A percentile compares a stretch with the other conserved stretches of the same genome.
Evolutionary conservation across 495 filamentous ascomycete species (phyloP).

Genomic region (Lasiosphaeris hirsuta): DNA sequence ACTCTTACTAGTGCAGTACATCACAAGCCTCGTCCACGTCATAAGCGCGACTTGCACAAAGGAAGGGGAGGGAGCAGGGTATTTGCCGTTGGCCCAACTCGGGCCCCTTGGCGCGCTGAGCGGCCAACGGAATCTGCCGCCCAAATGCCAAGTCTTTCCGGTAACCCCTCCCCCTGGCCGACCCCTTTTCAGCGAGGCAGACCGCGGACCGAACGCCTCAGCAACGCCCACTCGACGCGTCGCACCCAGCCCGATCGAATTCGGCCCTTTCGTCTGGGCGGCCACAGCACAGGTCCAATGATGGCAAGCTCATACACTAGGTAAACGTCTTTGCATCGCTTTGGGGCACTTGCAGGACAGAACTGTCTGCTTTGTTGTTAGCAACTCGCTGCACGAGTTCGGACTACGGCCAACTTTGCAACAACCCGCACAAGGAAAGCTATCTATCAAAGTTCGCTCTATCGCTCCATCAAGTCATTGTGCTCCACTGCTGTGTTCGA

Average conservation of each 20-base stretch:
- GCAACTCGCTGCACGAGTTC: background rate
- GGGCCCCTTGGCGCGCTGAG: background rate
- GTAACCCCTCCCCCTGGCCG: too few relatives aligned
- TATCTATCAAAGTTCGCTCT: background rate
- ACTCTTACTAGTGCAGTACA: too few relatives aligned
- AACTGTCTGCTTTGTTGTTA: background rate
- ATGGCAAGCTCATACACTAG: background rate
- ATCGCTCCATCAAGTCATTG: background rate
- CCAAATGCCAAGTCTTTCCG: too few relatives aligned
- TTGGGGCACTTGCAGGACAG: background rate
- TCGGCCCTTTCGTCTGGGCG: conserved; percentile 23
- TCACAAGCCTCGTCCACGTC: too few relatives aligned
- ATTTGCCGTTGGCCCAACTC: too few relatives aligned
- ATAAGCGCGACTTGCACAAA: conserved; percentile 11
- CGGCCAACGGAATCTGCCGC: conserved; percentile 7
- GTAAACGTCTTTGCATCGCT: background rate
- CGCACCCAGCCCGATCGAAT: conserved; percentile 21
- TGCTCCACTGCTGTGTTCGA: background rate
- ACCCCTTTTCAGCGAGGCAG: background rate
- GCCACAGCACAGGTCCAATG: conserved; percentile 16
- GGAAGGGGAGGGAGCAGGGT: background rate
- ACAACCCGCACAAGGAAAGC: too few relatives aligned
- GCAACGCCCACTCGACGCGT: conserved; percentile 16
- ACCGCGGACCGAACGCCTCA: conserved; percentile 3
- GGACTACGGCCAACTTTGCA: too few relatives aligned